phyloP scores from a whole-genome alignment of 805 yeast species.

The Kodamaea kakaduensis region DNA sequence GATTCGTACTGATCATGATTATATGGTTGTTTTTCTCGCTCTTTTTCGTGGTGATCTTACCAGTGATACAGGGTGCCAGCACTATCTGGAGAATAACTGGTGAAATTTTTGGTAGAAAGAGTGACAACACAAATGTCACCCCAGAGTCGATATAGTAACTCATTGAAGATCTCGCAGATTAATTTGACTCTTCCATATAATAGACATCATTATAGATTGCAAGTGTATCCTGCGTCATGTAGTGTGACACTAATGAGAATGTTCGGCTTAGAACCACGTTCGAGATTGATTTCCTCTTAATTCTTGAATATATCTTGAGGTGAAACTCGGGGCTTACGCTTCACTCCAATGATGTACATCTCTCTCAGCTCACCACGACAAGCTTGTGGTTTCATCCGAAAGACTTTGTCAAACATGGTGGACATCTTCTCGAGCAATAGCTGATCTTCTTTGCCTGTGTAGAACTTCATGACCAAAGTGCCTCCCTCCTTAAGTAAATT shows the following conservation, averaged over 20 bases:
- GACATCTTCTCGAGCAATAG: constrained; percentile 57
- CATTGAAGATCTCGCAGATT: no score
- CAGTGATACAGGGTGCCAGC: constrained; percentile 24
- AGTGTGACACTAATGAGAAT: no score
- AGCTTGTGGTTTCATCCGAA: constrained; percentile 75
- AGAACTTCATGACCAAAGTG: constrained; percentile 74
- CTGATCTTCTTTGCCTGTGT: constrained; percentile 75
- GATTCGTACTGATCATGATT: constrained; percentile 25
- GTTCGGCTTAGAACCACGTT: neutral
- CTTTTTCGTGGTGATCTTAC: constrained; percentile 25
- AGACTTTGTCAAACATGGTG: constrained; percentile 58
- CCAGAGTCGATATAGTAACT: neutral
- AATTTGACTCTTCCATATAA: no score
- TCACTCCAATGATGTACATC: constrained; percentile 70
- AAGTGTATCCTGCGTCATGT: neutral
- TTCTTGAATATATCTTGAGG: neutral
- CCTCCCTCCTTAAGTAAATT: constrained; percentile 72
- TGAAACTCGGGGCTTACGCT: constrained; percentile 28
- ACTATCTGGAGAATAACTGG: constrained; percentile 8
- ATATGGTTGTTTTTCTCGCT: constrained; percentile 35
- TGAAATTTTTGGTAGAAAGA: constrained; percentile 2
- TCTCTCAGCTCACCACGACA: constrained; percentile 79
- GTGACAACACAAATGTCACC: neutral
- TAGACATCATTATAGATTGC: no score
- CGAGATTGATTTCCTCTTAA: no score